Conservation (phyloP, 2,329 filamentous ascomycete genomes). For the Phialocephala sp. region DNA sequence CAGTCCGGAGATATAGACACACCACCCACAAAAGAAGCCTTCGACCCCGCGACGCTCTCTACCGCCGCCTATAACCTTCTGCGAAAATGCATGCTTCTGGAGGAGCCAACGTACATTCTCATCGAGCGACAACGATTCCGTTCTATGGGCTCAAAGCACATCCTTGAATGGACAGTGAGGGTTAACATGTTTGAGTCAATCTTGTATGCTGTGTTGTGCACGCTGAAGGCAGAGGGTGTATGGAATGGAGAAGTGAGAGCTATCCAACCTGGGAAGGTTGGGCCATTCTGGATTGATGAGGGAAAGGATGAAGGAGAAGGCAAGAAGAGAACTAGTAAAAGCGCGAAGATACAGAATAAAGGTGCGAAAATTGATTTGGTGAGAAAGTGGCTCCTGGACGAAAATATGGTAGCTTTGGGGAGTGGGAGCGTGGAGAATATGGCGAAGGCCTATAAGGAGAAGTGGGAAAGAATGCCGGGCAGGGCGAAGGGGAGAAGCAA, state of each 20-base stretch:
- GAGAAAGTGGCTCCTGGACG: slow-evolving; percentile 54
- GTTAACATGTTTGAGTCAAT: slow-evolving; percentile 85
- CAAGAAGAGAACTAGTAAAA: slow-evolving; percentile 49
- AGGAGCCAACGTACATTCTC: slow-evolving; percentile 70
- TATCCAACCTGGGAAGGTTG: slow-evolving; percentile 60
- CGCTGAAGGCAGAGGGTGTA: slow-evolving; percentile 53
- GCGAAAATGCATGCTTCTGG: slow-evolving; percentile 49
- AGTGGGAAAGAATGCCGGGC: slow-evolving; percentile 39
- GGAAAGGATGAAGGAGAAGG: slow-evolving; percentile 32
- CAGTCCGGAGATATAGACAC: slow-evolving; percentile 38
- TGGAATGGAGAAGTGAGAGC: slow-evolving; percentile 54
- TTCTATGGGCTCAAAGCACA: slow-evolving; percentile 64
- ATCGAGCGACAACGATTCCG: slow-evolving; percentile 70
- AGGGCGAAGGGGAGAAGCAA: slow-evolving; percentile 39
- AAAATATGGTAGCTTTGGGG: slow-evolving; percentile 40
- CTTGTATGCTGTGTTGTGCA: slow-evolving; percentile 72
- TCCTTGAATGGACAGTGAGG: slow-evolving; percentile 82
- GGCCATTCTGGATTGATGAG: slow-evolving; percentile 57
- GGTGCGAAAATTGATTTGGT: slow-evolving; percentile 69
- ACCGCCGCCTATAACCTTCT: slow-evolving; percentile 61
- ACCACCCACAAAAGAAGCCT: slow-evolving; percentile 48
- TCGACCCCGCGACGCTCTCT: slow-evolving; percentile 59
- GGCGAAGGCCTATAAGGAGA: slow-evolving; percentile 45
- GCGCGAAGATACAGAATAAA: slow-evolving; percentile 53
- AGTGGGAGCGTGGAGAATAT: slow-evolving; percentile 45